Base-by-base conservation (phyloP, 1,139 yeast species). In the Yamadazyma diddensiae region DNA sequence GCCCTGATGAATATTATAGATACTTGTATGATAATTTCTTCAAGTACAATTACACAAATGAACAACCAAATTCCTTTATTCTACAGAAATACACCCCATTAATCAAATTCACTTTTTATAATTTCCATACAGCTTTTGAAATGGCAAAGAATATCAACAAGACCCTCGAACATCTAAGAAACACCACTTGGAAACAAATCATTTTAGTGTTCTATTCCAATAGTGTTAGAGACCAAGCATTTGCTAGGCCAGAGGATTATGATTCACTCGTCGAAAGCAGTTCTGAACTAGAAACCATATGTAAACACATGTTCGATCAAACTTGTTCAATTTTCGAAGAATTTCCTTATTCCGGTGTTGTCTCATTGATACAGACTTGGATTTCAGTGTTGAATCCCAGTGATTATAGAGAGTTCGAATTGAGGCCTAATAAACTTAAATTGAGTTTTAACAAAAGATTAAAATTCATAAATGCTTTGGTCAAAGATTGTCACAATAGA, bases 201-300 rank as follows among this genome's bases (percentile, higher is more conserved):
- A 52, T 78, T 3, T 58, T 78, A 21, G 64, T 70, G 14, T 80
- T 74, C 44, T 63, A 73, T 37, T 57, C 79, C 16, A 64, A 64
- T 33, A 59, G 76, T 28, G 52, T 80, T 8, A 64, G 69, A 42
- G 67, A 69, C 38, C 84, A 85, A 75, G 59, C 74, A 13, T 59
- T 71, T 32, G 64, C 80, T n/a, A 62, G 82, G 44, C 78, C 86
- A 0, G 52, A 55, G 10, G 82, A 78, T 43, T 70, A 65, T 47
- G 33, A 60, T 31, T 36, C 47, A 30, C 52, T 65, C 13, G 52
- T 62, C 9, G 52, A 55, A 35, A 44, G 50, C 1, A 57, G 58
- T 24, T 46, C 62, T 3, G 57, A 47, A 21, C 53, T 58, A 14
- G 58, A 57, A 21, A 38, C 36, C 3, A 44, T 46, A 12, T 52